Conservation (phyloP, 306 rosid genomes). For the Boehmeria nivea region DNA sequence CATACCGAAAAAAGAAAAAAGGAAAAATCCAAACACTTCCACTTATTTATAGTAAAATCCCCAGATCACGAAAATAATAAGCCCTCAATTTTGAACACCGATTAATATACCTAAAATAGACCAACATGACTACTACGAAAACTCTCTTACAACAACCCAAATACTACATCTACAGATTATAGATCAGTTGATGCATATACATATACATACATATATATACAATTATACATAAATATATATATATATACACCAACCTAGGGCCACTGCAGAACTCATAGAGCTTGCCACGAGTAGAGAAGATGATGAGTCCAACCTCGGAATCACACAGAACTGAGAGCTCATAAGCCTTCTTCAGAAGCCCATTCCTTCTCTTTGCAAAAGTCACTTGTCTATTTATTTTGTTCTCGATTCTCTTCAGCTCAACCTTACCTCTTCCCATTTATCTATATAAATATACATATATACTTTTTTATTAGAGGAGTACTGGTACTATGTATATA, state of each 20-base stretch:
- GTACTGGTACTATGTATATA: neutral
- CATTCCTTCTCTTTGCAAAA: constrained; percentile 75
- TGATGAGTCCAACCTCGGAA: constrained; percentile 75
- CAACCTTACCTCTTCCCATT: constrained; percentile 89
- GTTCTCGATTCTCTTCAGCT: constrained; percentile 85
- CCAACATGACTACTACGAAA: too few relatives aligned
- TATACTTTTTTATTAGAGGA: neutral
- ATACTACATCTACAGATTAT: too few relatives aligned
- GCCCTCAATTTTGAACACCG: too few relatives aligned
- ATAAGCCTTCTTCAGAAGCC: constrained; percentile 75
- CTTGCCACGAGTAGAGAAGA: constrained; percentile 73
- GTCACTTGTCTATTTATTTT: constrained; percentile 80
- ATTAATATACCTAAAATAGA: too few relatives aligned
- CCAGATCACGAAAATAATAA: too few relatives aligned
- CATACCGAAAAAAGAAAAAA: too few relatives aligned
- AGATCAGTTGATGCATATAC: neutral
- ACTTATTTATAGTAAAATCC: too few relatives aligned
- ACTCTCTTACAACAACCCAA: too few relatives aligned
- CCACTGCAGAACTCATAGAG: constrained; percentile 78
- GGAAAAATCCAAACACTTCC: too few relatives aligned
- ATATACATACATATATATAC: neutral
- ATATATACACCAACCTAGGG: constrained; percentile 33
- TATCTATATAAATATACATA: too few relatives aligned
- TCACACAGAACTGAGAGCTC: constrained; percentile 84
- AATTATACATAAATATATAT: neutral